Evolutionary conservation across 73 alveolate species (phyloP).

Genomic region (Paramecium octaurelia): DNA sequence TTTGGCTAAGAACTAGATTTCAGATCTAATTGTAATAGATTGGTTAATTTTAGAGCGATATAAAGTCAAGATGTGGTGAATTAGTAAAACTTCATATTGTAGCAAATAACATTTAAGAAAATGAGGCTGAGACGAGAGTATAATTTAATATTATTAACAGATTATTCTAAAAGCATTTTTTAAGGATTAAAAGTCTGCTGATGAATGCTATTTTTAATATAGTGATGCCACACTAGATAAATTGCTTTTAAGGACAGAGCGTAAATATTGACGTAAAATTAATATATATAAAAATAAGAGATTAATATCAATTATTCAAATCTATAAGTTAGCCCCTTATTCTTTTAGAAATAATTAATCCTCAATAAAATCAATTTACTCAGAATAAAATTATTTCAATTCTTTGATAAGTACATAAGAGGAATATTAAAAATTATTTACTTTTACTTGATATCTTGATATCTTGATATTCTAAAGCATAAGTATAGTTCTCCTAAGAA

Average conservation of each 20-base stretch:
- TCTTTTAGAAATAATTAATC: neutral
- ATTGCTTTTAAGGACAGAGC: neutral
- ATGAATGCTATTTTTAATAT: neutral
- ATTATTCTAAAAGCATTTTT: neutral
- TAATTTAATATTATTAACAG: neutral
- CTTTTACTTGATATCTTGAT: neutral
- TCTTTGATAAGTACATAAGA: neutral
- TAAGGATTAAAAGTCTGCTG: neutral
- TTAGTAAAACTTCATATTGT: neutral
- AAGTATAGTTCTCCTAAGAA: too few species aligned
- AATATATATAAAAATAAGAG: neutral
- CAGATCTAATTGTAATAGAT: neutral
- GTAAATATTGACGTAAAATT: constrained; percentile 4
- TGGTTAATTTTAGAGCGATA: neutral
- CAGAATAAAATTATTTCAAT: neutral
- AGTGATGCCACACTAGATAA: constrained; percentile 1
- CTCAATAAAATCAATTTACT: neutral
- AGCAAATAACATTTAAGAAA: neutral
- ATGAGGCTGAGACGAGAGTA: neutral
- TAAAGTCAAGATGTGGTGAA: neutral
- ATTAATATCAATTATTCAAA: neutral
- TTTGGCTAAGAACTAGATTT: neutral
- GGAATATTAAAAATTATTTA: neutral
- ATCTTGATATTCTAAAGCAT: too few species aligned
- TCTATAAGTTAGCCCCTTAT: neutral